A percentile compares a stretch with the other conserved stretches of the same genome.
Evolutionary conservation across 2,329 filamentous ascomycete species (phyloP).

Genomic region (Rhinocladiella similis): DNA sequence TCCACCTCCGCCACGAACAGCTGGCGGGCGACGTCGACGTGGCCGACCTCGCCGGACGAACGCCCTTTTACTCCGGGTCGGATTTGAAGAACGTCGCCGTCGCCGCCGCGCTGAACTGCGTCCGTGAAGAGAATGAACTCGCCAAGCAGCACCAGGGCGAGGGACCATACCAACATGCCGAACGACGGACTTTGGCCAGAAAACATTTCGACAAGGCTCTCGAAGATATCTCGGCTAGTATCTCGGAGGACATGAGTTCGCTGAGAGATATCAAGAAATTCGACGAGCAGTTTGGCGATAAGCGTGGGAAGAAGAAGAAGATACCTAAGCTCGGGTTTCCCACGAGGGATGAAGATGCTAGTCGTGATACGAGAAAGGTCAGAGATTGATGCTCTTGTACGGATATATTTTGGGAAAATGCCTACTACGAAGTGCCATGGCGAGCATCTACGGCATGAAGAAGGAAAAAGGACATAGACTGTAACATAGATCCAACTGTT

Average conservation of each 20-base stretch:
- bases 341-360: conserved; percentile 36
- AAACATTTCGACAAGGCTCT: conserved; percentile 83
- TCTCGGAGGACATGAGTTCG: conserved; percentile 89
- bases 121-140: conserved; percentile 47
- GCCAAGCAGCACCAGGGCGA: conserved; percentile 26
- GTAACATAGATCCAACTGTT: too few species aligned
- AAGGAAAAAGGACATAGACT: too few species aligned
- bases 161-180: conserved; percentile 61
- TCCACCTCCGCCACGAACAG: conserved; percentile 50
- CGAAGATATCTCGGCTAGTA: conserved; percentile 85
- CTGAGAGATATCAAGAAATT: conserved; percentile 88
- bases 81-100: conserved; percentile 55
- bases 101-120: conserved; percentile 50
- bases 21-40: conserved; percentile 45
- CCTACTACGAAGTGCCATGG: too few species aligned
- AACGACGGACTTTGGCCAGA: conserved; percentile 63
- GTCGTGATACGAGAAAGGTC: conserved; percentile 43
- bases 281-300: conserved; percentile 90
- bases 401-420: too few species aligned
- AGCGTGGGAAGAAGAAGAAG: conserved; percentile 65
- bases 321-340: conserved; percentile 54
- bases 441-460: too few species aligned
- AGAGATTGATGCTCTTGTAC: conserved; percentile 24
- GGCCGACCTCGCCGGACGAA: conserved; percentile 44
- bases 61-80: conserved; percentile 52